phyloP scores from a whole-genome alignment of 1,284 basidiomycete species.

The Tilletia caries region DNA sequence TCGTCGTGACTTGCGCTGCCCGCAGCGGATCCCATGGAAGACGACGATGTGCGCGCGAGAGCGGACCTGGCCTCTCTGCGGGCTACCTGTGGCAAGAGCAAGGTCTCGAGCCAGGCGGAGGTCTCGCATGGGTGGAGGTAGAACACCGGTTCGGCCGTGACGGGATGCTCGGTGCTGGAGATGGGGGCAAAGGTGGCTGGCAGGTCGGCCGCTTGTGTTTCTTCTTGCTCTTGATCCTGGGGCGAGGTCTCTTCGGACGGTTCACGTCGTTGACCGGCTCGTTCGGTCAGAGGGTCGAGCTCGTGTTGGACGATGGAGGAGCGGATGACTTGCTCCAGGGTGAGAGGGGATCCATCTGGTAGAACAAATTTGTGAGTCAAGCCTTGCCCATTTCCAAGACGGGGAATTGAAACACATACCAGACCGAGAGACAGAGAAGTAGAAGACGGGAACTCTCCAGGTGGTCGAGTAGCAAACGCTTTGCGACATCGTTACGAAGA shows the following conservation, averaged over 20 bases:
- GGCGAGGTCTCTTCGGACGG: background rate
- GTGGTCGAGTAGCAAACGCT: constrained; percentile 16
- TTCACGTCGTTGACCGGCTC: background rate
- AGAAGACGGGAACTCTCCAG: constrained; percentile 17
- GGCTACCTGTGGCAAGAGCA: background rate
- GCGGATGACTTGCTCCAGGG: constrained; percentile 9
- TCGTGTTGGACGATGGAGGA: constrained; percentile 16
- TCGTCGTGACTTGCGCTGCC: no score
- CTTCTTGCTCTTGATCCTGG: background rate
- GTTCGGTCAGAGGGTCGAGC: constrained; percentile 11
- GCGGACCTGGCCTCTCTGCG: background rate
- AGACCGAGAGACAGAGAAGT: constrained; percentile 11
- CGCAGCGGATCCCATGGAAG: background rate
- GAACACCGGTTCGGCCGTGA: constrained; percentile 14
- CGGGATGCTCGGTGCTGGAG: constrained; percentile 13
- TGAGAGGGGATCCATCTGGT: constrained; percentile 9
- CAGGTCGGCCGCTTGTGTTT: background rate
- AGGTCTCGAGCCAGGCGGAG: constrained; percentile 9
- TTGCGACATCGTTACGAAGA: constrained; percentile 12
- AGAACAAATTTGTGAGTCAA: no score
- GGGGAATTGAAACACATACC: background rate
- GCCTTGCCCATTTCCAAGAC: no score
- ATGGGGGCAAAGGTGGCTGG: constrained; percentile 11
- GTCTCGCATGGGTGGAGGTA: constrained; percentile 22
- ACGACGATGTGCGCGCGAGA: background rate